Conservation (phyloP, 495 filamentous ascomycete species). For the Hypoxylon perforatum region DNA sequence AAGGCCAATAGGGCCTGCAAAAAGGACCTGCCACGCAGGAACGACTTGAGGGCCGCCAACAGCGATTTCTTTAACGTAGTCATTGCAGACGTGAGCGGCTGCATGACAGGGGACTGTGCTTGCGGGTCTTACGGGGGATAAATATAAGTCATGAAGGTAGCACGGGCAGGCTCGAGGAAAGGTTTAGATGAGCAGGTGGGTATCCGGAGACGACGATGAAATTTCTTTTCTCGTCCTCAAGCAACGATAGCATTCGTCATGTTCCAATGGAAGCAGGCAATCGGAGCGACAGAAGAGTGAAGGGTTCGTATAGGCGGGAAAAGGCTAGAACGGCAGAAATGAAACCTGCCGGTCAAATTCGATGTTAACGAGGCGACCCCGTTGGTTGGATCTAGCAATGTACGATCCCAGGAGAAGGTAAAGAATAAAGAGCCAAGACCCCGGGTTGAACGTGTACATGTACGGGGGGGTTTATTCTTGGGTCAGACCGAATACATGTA, state of each 20-base stretch:
- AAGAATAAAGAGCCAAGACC: constrained; percentile 45
- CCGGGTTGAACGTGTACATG: constrained; percentile 26
- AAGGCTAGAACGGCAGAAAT: constrained; percentile 48
- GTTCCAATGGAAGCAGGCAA: constrained; percentile 41
- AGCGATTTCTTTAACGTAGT: constrained; percentile 56
- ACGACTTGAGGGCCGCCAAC: constrained; percentile 58
- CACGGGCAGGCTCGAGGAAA: constrained; percentile 22
- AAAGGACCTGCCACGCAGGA: constrained; percentile 62
- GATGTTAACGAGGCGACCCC: constrained; percentile 38
- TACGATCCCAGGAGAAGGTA: constrained; percentile 42
- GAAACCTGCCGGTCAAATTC: constrained; percentile 49
- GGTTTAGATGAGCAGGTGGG: constrained; percentile 21
- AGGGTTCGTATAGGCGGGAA: constrained; percentile 46
- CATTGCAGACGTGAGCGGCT: constrained; percentile 58
- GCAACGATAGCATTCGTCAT: constrained; percentile 41
- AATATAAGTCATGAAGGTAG: constrained; percentile 44
- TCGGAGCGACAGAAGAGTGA: constrained; percentile 35
- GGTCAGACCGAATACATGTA: constrained; percentile 17
- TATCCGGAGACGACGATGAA: constrained; percentile 22
- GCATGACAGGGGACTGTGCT: constrained; percentile 53
- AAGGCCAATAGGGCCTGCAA: constrained; percentile 62
- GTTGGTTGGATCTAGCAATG: constrained; percentile 50
- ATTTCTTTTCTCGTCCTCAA: constrained; percentile 25
- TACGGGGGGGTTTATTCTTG: constrained; percentile 13
- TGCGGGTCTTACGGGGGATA: constrained; percentile 28